Percentiles rank a stretch among this genome's conserved stretches.
phyloP scores from a whole-genome alignment of 2,329 filamentous ascomycete species.

The Apiospora arundinis region DNA sequence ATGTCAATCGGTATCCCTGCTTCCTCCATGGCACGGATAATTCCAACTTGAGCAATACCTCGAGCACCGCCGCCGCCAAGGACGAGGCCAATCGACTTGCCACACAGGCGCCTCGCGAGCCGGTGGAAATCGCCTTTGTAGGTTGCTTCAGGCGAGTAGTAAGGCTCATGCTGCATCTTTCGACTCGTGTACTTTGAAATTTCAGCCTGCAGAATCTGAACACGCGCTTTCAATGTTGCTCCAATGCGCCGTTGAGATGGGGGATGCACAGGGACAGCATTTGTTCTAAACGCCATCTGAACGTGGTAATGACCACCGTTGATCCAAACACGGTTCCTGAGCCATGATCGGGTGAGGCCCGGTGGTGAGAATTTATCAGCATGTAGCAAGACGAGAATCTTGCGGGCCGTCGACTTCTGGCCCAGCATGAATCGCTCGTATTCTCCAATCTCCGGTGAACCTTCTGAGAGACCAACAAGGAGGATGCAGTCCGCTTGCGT shows the following conservation, averaged over 20 bases:
- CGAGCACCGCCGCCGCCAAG: constrained; percentile 92
- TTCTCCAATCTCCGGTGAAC: constrained; percentile 88
- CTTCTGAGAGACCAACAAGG: constrained; percentile 88
- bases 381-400: constrained; percentile 89
- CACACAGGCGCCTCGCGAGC: constrained; percentile 85
- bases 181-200: constrained; percentile 98
- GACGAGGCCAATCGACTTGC: constrained; percentile 92
- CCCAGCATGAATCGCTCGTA: constrained; percentile 96
- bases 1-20: constrained; percentile 96
- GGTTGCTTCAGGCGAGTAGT: constrained; percentile 89
- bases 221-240: constrained; percentile 85
- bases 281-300: constrained; percentile 87
- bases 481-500: constrained; percentile 96
- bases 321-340: constrained; percentile 94
- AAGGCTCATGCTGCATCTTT: constrained; percentile 84
- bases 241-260: constrained; percentile 76
- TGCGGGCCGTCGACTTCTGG: constrained; percentile 95
- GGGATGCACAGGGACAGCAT: constrained; percentile 77
- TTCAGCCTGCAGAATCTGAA: constrained; percentile 93
- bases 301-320: constrained; percentile 98
- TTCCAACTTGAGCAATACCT: constrained; percentile 90
- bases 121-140: constrained; percentile 98
- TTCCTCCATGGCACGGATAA: constrained; percentile 94
- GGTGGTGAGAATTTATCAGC: constrained; percentile 85
- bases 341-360: constrained; percentile 86